These are phyloP conservation scores for Tulasnella sp. DNA, from an alignment of 768 basidiomycete species.

Conservation along the genomic window DNA sequence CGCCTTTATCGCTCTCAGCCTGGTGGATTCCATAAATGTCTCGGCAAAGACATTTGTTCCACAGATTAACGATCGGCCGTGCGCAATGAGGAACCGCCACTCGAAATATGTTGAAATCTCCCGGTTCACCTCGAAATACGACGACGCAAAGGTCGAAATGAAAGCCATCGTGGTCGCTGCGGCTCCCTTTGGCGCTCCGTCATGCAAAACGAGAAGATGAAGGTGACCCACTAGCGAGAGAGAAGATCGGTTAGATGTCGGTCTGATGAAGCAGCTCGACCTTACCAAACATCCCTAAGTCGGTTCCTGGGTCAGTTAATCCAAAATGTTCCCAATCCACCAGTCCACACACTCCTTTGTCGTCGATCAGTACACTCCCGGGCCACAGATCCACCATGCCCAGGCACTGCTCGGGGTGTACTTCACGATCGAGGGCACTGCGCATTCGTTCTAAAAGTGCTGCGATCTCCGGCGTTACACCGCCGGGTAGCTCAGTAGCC, in stretches of 20 bases:
- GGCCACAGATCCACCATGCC: conserved; percentile 28
- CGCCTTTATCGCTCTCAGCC: background rate
- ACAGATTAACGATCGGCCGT: conserved; percentile 1
- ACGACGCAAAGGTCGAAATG: background rate
- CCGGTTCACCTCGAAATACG: background rate
- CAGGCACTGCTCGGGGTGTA: background rate
- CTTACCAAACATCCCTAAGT: conserved; percentile 19
- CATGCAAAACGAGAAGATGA: background rate
- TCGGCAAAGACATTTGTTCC: background rate
- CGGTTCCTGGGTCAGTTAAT: background rate
- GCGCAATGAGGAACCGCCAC: background rate
- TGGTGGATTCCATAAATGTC: background rate
- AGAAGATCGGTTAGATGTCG: background rate
- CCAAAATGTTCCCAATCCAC: conserved; percentile 28
- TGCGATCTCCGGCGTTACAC: background rate
- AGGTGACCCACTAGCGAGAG: background rate
- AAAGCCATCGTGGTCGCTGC: background rate
- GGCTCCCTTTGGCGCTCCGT: background rate
- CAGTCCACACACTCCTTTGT: background rate
- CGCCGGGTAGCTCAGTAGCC: background rate
- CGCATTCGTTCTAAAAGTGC: conserved; percentile 5
- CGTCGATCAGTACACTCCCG: background rate
- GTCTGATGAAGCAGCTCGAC: background rate
- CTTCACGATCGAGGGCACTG: background rate
- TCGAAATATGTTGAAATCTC: conserved; percentile 4